phyloP scores from a whole-genome alignment of 495 filamentous ascomycete genomes.

The Penicillium herquei region DNA sequence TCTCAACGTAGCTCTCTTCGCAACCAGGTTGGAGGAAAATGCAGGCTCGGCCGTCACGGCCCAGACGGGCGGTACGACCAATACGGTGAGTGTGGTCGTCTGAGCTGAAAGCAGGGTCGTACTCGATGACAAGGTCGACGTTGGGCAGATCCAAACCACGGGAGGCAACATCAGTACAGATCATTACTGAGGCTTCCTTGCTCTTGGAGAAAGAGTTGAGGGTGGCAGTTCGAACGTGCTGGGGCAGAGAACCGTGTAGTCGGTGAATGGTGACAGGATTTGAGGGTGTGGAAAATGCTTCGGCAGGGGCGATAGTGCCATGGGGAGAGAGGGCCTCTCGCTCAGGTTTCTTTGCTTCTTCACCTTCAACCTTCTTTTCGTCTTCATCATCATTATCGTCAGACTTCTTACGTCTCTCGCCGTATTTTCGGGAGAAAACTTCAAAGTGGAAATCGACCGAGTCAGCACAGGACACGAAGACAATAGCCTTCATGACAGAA shows the following conservation, averaged over 20 bases:
- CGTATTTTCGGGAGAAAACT: slow-evolving; percentile 61
- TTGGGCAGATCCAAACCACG: slow-evolving; percentile 92
- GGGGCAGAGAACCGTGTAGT: slow-evolving; percentile 91
- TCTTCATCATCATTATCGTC: slow-evolving; percentile 19
- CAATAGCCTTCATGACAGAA: slow-evolving; percentile 88
- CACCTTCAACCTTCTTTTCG: slow-evolving; percentile 22
- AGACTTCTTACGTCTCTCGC: slow-evolving; percentile 28
- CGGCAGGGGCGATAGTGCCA: slow-evolving; percentile 51
- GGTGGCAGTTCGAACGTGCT: slow-evolving; percentile 80
- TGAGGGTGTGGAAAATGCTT: slow-evolving; percentile 47
- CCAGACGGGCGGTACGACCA: slow-evolving; percentile 90
- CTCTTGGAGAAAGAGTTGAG: slow-evolving; percentile 60
- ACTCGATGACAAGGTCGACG: slow-evolving; percentile 90
- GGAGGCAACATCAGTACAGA: slow-evolving; percentile 94
- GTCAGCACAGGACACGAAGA: slow-evolving; percentile 96
- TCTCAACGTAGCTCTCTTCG: slow-evolving; percentile 83
- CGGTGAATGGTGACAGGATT: slow-evolving; percentile 71
- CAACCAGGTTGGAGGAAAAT: slow-evolving; percentile 87
- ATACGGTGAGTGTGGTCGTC: slow-evolving; percentile 93
- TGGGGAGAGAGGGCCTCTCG: slow-evolving; percentile 29
- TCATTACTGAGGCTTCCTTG: slow-evolving; percentile 66
- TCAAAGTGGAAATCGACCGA: slow-evolving; percentile 96
- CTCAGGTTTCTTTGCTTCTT: slow-evolving; percentile 19
- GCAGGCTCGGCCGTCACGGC: slow-evolving; percentile 79
- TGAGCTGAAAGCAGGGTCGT: slow-evolving; percentile 86